These are phyloP conservation scores for Claviceps citrina DNA, from an alignment of 2,329 filamentous ascomycete species.

Conservation along the genomic window DNA sequence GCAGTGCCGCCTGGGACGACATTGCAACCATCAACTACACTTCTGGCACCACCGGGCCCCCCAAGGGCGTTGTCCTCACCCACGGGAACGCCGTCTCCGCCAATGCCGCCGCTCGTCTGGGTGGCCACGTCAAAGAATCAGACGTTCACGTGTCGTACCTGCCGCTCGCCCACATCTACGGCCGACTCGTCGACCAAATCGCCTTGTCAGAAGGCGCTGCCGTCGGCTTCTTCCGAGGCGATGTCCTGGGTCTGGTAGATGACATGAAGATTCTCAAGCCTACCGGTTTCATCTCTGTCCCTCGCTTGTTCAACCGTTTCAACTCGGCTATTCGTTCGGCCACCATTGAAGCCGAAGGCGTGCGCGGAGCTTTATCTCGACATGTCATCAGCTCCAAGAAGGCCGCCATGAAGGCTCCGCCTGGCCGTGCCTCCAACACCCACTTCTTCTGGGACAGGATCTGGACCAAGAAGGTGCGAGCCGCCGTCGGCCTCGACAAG, in stretches of 20 bases:
- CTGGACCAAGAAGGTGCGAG: conserved; percentile 75
- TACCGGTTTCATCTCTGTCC: conserved; percentile 73
- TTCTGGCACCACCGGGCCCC: conserved; percentile 67
- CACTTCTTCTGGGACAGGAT: conserved; percentile 72
- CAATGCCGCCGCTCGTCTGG: conserved; percentile 43
- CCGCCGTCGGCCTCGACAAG: conserved; percentile 68
- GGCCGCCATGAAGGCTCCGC: conserved; percentile 56
- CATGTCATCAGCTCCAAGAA: conserved; percentile 69
- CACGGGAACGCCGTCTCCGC: conserved; percentile 70
- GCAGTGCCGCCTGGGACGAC: conserved; percentile 58
- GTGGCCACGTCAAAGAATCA: conserved; percentile 30
- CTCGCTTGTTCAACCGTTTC: conserved; percentile 82
- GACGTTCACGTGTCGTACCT: conserved; percentile 74
- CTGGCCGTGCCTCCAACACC: conserved; percentile 60
- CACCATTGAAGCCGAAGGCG: conserved; percentile 62
- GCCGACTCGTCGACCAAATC: conserved; percentile 66
- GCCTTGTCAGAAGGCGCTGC: conserved; percentile 55
- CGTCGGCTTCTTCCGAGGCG: conserved; percentile 89
- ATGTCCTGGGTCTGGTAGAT: conserved; percentile 72
- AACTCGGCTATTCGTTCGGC: conserved; percentile 65
- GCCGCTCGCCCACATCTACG: conserved; percentile 86
- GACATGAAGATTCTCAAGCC: conserved; percentile 80
- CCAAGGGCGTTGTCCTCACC: conserved; percentile 71
- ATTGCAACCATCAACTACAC: conserved; percentile 85
- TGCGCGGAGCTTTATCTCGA: conserved; percentile 68